phyloP scores from a whole-genome alignment of 208 protist species.

The Blastocrithidia nonstop region DNA sequence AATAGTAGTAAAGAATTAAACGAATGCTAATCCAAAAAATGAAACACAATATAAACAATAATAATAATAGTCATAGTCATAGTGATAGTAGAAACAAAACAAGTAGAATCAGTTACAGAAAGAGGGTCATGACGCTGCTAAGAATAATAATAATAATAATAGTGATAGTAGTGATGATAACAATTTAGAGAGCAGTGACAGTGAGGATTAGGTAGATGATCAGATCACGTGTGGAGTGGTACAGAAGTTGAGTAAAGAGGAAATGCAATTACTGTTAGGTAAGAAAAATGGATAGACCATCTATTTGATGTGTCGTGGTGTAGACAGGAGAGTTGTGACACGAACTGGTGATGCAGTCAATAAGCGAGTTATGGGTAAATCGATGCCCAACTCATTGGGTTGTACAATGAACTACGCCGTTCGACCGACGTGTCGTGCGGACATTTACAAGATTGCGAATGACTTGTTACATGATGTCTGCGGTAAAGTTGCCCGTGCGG shows the following conservation, averaged over 20 bases:
- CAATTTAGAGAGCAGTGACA: constrained; percentile 6
- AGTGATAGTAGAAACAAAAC: background rate
- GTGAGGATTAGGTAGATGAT: background rate
- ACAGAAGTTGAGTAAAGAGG: constrained; percentile 31
- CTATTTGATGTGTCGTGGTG: constrained; percentile 45
- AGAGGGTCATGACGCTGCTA: background rate
- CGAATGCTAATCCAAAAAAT: too few relatives aligned
- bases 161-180: background rate
- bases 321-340: constrained; percentile 47
- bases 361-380: constrained; percentile 34
- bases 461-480: constrained; percentile 61
- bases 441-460: constrained; percentile 44
- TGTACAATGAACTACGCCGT: constrained; percentile 87
- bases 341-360: constrained; percentile 69
- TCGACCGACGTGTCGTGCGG: constrained; percentile 26
- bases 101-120: background rate
- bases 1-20: too few relatives aligned
- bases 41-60: constrained; percentile 14
- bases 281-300: constrained; percentile 51
- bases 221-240: constrained; percentile 43
- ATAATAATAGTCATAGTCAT: background rate
- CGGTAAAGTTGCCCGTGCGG: constrained; percentile 40
- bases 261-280: constrained; percentile 38
- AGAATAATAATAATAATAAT: background rate
- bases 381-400: constrained; percentile 29